Conservation (phyloP, 2,329 filamentous ascomycete genomes). For the Colletotrichum musae region DNA sequence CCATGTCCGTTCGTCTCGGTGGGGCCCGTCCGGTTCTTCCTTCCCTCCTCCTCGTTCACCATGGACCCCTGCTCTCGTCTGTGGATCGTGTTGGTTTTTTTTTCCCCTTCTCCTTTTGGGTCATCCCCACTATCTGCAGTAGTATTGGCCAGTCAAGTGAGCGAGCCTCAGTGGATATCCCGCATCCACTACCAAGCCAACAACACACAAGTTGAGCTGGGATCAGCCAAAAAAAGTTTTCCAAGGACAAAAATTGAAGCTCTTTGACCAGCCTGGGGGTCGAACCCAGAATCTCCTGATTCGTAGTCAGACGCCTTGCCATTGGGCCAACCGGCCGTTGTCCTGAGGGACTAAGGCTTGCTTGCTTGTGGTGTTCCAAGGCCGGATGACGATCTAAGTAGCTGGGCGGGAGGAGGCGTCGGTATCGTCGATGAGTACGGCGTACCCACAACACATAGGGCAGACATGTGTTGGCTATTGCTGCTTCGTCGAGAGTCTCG, state of each 20-base stretch:
- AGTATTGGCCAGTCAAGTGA: too few relatives aligned
- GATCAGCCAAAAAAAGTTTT: not conserved
- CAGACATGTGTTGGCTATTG: too few relatives aligned
- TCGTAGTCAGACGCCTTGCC: constrained; percentile 61
- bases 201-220: not conserved
- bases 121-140: too few relatives aligned
- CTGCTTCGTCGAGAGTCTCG: too few relatives aligned
- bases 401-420: not conserved
- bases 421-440: not conserved
- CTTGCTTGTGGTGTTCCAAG: not conserved
- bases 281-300: constrained; percentile 42
- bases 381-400: not conserved
- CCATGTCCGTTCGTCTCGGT: too few relatives aligned
- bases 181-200: not conserved
- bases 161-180: too few relatives aligned
- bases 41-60: too few relatives aligned
- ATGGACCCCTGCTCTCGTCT: too few relatives aligned
- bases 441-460: not conserved
- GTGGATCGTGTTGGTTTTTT: too few relatives aligned
- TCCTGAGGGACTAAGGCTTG: not conserved
- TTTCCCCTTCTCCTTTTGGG: too few relatives aligned
- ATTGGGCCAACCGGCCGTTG: constrained; percentile 51
- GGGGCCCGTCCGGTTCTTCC: too few relatives aligned
- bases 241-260: not conserved
- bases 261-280: constrained; percentile 39